These are phyloP conservation scores for Polyporus tsugae DNA, from an alignment of 1,284 basidiomycete species.

Conservation along the genomic window DNA sequence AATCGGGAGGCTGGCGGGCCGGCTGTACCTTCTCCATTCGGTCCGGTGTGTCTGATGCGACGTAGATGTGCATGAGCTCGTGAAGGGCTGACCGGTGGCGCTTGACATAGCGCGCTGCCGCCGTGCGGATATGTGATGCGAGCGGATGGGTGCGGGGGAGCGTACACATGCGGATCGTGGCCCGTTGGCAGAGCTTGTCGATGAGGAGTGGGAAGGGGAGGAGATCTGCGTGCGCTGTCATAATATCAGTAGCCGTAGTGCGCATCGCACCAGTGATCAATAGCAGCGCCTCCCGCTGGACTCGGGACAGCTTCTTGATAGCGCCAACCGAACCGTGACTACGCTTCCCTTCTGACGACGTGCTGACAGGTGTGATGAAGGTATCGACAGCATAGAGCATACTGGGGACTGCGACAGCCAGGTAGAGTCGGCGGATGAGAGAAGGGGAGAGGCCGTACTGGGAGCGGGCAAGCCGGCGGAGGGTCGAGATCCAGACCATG, in stretches of 20 bases:
- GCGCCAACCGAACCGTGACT: slow-evolving; percentile 25
- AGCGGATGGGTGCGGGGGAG: slow-evolving; percentile 47
- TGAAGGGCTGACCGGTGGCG: not conserved
- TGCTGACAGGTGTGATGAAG: slow-evolving; percentile 40
- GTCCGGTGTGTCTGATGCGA: not conserved
- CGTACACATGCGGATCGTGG: slow-evolving; percentile 42
- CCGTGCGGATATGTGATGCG: not conserved
- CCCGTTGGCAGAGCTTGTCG: slow-evolving; percentile 37
- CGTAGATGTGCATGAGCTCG: not conserved
- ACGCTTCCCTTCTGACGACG: slow-evolving; percentile 17
- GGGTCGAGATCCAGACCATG: slow-evolving; percentile 29
- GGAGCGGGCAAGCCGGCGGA: slow-evolving; percentile 35
- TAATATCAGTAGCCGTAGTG: slow-evolving; percentile 42
- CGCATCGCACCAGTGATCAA: slow-evolving; percentile 46
- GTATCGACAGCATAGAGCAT: slow-evolving; percentile 48
- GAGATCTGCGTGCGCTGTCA: slow-evolving; percentile 44
- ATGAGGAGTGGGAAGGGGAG: slow-evolving; percentile 42
- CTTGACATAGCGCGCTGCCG: not conserved
- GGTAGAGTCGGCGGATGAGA: slow-evolving; percentile 32
- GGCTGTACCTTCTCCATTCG: slow-evolving; percentile 30
- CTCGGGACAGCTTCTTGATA: slow-evolving; percentile 24
- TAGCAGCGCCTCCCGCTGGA: slow-evolving; percentile 46
- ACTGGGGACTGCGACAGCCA: slow-evolving; percentile 42
- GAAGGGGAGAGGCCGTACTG: slow-evolving; percentile 14
- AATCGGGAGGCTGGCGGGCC: slow-evolving; percentile 19